These are phyloP conservation scores for Alternaria burnsii DNA, from an alignment of 2,329 filamentous ascomycete genomes.

Conservation along the genomic window DNA sequence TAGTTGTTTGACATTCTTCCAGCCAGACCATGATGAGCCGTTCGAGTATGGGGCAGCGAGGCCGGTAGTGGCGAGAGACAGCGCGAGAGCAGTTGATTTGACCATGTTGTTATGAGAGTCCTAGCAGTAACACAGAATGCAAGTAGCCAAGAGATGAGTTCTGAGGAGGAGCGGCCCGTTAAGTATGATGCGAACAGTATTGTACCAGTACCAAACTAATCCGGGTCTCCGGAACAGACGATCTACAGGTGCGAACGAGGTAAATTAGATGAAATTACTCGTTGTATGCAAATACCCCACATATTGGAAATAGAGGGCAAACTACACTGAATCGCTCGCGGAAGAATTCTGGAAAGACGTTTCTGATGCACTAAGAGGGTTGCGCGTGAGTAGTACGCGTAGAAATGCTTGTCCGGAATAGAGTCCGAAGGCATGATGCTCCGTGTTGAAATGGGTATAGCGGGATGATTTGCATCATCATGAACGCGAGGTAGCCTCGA, in stretches of 20 bases:
- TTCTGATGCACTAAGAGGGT: conserved; percentile 8
- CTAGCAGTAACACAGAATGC: background rate
- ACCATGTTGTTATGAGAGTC: conserved; percentile 24
- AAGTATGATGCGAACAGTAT: conserved; percentile 15
- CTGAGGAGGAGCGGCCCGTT: conserved; percentile 5
- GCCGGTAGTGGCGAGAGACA: conserved; percentile 31
- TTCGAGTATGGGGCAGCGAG: conserved; percentile 30
- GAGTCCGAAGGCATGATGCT: conserved; percentile 7
- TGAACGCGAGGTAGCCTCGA: background rate
- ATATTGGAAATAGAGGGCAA: conserved; percentile 22
- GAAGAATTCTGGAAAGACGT: conserved; percentile 28
- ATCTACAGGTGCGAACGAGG: conserved; percentile 30
- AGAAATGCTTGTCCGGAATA: conserved; percentile 11
- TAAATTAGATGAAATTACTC: conserved; percentile 38
- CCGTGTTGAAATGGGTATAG: conserved; percentile 21
- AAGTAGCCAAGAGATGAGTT: background rate
- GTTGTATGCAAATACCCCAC: conserved; percentile 26
- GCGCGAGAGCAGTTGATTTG: conserved; percentile 30
- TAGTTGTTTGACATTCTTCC: conserved; percentile 46
- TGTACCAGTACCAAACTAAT: conserved; percentile 20
- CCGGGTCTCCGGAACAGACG: conserved; percentile 24
- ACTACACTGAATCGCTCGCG: conserved; percentile 19
- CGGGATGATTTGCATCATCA: background rate
- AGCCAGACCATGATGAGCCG: conserved; percentile 40
- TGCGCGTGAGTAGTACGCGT: conserved; percentile 5